phyloP scores from a whole-genome alignment of 805 yeast genomes.

The Candida takata region DNA sequence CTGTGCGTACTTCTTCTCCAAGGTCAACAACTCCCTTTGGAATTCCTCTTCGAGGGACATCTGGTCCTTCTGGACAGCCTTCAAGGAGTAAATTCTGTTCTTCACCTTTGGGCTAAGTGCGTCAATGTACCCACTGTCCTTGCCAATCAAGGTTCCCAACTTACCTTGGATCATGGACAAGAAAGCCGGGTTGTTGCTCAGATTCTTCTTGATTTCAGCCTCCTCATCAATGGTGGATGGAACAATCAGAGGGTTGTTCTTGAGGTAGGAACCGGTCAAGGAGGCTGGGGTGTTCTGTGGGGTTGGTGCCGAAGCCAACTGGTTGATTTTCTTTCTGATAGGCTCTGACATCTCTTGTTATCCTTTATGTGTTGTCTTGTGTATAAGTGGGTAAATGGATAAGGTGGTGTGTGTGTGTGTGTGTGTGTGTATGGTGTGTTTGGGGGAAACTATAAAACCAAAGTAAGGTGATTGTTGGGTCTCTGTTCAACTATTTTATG shows the following conservation, averaged over 20 bases:
- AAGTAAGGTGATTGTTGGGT: too few relatives aligned
- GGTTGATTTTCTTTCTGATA: conserved; percentile 67
- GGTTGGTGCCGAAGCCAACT: conserved; percentile 89
- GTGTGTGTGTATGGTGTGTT: too few relatives aligned
- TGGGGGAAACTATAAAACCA: too few relatives aligned
- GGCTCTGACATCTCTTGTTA: conserved; percentile 82
- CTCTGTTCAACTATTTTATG: too few relatives aligned
- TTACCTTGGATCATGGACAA: conserved; percentile 86
- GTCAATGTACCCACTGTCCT: conserved; percentile 79
- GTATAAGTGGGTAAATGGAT: too few relatives aligned
- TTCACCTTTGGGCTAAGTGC: conserved; percentile 66
- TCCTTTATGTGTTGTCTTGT: too few relatives aligned
- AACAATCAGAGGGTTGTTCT: conserved; percentile 44
- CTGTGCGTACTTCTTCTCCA: conserved; percentile 72
- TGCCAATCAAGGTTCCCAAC: conserved; percentile 76
- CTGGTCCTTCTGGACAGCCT: conserved; percentile 72
- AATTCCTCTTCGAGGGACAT: conserved; percentile 83
- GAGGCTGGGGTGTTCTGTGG: conserved; percentile 98
- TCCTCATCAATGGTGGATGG: conserved; percentile 67
- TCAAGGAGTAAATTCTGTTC: conserved; percentile 73
- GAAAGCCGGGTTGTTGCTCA: conserved; percentile 75
- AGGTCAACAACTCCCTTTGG: conserved; percentile 78
- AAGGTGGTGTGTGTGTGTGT: too few relatives aligned
- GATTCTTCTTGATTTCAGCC: conserved; percentile 31
- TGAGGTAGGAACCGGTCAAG: conserved; percentile 66